phyloP scores from a whole-genome alignment of 2,329 filamentous ascomycete genomes.

The Diplocarpon mali region DNA sequence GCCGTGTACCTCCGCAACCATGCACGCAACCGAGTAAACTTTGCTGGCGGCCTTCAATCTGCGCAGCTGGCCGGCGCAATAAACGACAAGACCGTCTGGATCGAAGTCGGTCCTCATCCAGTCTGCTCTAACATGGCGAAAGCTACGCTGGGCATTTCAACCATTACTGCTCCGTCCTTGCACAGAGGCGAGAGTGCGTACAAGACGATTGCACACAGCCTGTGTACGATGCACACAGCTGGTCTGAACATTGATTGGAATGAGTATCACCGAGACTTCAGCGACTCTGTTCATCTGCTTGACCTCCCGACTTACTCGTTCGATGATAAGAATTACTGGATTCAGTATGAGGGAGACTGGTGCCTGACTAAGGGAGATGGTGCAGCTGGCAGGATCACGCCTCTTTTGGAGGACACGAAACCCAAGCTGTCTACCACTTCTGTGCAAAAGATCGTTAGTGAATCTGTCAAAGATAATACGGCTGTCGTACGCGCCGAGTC shows the following conservation, averaged over 20 bases:
- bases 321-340: slow-evolving; percentile 60
- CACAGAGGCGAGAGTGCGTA: slow-evolving; percentile 52
- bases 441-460: slow-evolving; percentile 43
- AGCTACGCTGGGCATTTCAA: slow-evolving; percentile 44
- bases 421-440: slow-evolving; percentile 45
- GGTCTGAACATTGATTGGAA: slow-evolving; percentile 59
- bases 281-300: slow-evolving; percentile 45
- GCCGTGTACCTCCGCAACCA: slow-evolving; percentile 54
- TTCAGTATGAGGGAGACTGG: slow-evolving; percentile 57
- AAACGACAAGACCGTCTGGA: slow-evolving; percentile 43
- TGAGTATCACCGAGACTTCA: slow-evolving; percentile 56
- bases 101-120: slow-evolving; percentile 67
- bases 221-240: slow-evolving; percentile 47
- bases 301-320: slow-evolving; percentile 58
- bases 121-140: slow-evolving; percentile 60
- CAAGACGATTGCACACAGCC: slow-evolving; percentile 48
- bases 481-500: slow-evolving; percentile 43
- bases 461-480: slow-evolving; percentile 40
- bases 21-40: slow-evolving; percentile 58
- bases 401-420: slow-evolving; percentile 16
- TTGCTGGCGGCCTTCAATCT: slow-evolving; percentile 48
- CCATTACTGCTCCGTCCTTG: slow-evolving; percentile 47
- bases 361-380: slow-evolving; percentile 46
- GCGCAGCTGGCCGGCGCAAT: slow-evolving; percentile 29
- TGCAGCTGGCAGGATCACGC: slow-evolving; percentile 1